Evolutionary conservation across 345 rosid species (phyloP), one percentile per base, ranked within the genome.

Genomic region (Salix caprea): DNA sequence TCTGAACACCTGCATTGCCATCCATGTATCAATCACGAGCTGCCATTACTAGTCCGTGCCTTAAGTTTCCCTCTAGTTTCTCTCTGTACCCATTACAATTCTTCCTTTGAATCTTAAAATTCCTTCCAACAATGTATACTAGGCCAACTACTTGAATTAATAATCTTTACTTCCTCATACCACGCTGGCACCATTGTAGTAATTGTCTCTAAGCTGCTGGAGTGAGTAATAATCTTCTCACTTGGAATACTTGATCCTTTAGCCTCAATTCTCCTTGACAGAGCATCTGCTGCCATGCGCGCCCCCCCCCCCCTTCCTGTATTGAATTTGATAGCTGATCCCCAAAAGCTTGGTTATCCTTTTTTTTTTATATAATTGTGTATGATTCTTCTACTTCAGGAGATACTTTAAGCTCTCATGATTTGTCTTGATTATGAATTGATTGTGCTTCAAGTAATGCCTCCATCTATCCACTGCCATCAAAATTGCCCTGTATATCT

Each of bases 391-490:
- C n/a, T n/a, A n/a, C n/a, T n/a, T n/a, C n/a, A n/a, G n/a, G n/a
- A n/a, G n/a, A n/a, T n/a, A n/a, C n/a, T n/a, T 72, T 4, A 72
- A 19, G 32, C 48, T 58, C 40, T 72, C 30, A 36, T 72, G 75
- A 26, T 54, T 48, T 32, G 50, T 70, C 6, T 40, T 68, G 11
- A 68, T 68, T 26, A 39, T 21, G 48, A n/a, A n/a, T n/a, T n/a
- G n/a, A n/a, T n/a, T n/a, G n/a, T n/a, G n/a, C 28, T 48, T 62
- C 12, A 50, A 8, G 19, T 30, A 50, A 28, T 50, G 65, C 65
- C 30, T 54, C 48, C 48, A 54, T 7, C 37, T 11, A 3, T 19
- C 37, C 3, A 32, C 26, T 19, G 65, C 74, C 11, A 24, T 15
- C 32, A 71, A 26, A 10, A 50, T 50, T 4, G 18, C 64, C 54